These are phyloP conservation scores for Hypoxylon sp. DNA, from an alignment of 2,329 filamentous ascomycete species.

Conservation along the genomic window DNA sequence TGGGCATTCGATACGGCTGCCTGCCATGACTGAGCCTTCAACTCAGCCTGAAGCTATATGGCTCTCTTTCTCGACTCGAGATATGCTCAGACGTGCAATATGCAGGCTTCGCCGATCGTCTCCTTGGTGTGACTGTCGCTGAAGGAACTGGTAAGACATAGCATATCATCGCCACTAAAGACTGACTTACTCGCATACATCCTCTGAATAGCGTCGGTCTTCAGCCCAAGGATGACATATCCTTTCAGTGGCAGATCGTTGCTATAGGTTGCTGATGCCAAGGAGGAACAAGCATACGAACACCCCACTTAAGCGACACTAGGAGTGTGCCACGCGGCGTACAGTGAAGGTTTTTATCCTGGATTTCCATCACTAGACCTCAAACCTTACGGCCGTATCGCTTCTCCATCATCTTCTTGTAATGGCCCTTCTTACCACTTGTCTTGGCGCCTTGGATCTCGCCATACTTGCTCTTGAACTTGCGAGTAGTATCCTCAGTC, in stretches of 20 bases:
- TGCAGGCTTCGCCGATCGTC: not conserved
- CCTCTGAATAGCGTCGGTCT: not conserved
- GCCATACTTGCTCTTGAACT: conserved; percentile 88
- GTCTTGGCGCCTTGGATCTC: conserved; percentile 85
- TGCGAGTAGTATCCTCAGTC: conserved; percentile 71
- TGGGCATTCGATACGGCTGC: not conserved
- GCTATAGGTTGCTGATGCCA: not conserved
- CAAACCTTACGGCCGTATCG: conserved; percentile 51
- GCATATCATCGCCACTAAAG: not conserved
- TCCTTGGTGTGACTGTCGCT: not conserved
- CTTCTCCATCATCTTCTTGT: conserved; percentile 77
- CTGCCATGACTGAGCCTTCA: not conserved
- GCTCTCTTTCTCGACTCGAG: not conserved
- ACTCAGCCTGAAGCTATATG: not conserved
- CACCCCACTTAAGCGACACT: not conserved
- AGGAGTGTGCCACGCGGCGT: not conserved
- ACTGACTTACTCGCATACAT: conserved; percentile 17
- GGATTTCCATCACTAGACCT: conserved; percentile 55
- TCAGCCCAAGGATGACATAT: not conserved
- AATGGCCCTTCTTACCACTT: conserved; percentile 90
- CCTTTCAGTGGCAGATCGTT: not conserved
- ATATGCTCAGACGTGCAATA: not conserved
- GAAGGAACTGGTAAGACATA: conserved; percentile 3
- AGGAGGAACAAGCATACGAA: not conserved
- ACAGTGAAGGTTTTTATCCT: not conserved